Conservation (phyloP, 2,329 filamentous ascomycete species). For the Escovopsis weberi region DNA sequence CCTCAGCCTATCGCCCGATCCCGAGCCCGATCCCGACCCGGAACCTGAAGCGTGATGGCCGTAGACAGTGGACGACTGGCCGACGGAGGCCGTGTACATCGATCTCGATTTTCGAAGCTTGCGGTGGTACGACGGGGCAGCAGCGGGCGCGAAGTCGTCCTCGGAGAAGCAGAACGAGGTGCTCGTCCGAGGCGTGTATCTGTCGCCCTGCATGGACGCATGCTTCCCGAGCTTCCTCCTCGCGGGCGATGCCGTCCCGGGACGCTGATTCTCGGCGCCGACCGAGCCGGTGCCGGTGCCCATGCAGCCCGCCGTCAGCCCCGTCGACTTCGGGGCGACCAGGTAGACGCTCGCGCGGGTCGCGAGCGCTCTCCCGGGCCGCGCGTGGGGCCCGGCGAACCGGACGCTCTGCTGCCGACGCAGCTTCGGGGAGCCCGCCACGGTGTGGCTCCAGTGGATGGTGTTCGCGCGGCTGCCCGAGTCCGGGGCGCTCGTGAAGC, state of each 20-base stretch:
- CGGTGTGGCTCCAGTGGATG: slow-evolving; percentile 9
- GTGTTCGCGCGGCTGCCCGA: slow-evolving; percentile 6
- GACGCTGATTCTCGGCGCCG: not conserved
- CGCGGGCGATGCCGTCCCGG: not conserved
- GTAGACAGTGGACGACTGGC: slow-evolving; percentile 5
- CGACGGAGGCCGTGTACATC: slow-evolving; percentile 28
- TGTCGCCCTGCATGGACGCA: not conserved
- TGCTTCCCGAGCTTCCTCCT: not conserved
- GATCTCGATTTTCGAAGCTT: slow-evolving; percentile 41
- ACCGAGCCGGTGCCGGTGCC: not conserved
- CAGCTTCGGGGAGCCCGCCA: slow-evolving; percentile 11
- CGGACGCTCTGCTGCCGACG: slow-evolving; percentile 40
- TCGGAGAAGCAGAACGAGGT: slow-evolving; percentile 31
- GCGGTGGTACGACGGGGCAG: slow-evolving; percentile 30
- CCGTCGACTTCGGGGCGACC: not conserved
- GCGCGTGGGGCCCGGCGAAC: slow-evolving; percentile 27
- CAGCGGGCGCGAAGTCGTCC: slow-evolving; percentile 31
- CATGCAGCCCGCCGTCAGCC: not conserved
- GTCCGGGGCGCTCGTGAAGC: slow-evolving; percentile 8
- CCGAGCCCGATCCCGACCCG: slow-evolving; percentile 1
- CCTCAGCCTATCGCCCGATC: slow-evolving; percentile 4
- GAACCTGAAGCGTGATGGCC: not conserved
- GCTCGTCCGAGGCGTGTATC: slow-evolving; percentile 14
- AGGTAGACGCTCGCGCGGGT: slow-evolving; percentile 16
- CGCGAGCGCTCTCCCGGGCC: slow-evolving; percentile 15